Evolutionary conservation across 1,284 basidiomycete species (phyloP).

Genomic region (Cutaneotrichosporon dermatis): DNA sequence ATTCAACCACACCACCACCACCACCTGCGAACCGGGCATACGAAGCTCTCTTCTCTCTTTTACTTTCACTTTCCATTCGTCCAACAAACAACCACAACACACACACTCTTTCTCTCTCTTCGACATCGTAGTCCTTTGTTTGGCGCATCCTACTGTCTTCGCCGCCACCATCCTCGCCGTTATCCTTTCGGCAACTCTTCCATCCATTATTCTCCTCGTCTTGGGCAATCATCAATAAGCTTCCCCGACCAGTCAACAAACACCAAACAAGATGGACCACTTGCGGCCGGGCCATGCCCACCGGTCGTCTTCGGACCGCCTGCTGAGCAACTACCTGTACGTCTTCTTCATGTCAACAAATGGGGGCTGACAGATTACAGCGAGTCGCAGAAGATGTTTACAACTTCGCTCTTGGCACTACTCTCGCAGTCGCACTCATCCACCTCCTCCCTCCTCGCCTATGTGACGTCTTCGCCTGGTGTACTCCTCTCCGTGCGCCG

Average conservation of each 20-base stretch:
- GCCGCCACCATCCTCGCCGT: neutral
- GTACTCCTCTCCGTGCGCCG: slow-evolving; percentile 43
- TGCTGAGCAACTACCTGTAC: slow-evolving; percentile 49
- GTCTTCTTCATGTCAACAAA: slow-evolving; percentile 9
- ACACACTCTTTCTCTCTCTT: neutral
- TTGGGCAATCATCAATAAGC: neutral
- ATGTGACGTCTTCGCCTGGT: slow-evolving; percentile 49
- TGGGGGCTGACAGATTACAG: slow-evolving; percentile 16
- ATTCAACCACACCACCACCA: no score
- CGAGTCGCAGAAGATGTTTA: slow-evolving; percentile 46
- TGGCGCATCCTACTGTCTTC: neutral
- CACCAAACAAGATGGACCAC: slow-evolving; percentile 35
- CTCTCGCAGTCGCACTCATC: slow-evolving; percentile 49
- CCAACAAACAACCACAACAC: neutral
- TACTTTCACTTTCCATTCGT: no score
- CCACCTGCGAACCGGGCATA: no score
- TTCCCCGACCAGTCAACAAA: neutral
- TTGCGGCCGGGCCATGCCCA: slow-evolving; percentile 44
- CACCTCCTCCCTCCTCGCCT: slow-evolving; percentile 48
- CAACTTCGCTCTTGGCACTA: slow-evolving; percentile 44
- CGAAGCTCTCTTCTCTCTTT: no score
- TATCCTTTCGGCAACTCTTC: neutral
- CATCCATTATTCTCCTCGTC: neutral
- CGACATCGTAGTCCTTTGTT: no score
- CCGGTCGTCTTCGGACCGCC: slow-evolving; percentile 44